These are phyloP conservation scores for Tuber magnatum DNA, from an alignment of 495 filamentous ascomycete species.

Conservation along the genomic window DNA sequence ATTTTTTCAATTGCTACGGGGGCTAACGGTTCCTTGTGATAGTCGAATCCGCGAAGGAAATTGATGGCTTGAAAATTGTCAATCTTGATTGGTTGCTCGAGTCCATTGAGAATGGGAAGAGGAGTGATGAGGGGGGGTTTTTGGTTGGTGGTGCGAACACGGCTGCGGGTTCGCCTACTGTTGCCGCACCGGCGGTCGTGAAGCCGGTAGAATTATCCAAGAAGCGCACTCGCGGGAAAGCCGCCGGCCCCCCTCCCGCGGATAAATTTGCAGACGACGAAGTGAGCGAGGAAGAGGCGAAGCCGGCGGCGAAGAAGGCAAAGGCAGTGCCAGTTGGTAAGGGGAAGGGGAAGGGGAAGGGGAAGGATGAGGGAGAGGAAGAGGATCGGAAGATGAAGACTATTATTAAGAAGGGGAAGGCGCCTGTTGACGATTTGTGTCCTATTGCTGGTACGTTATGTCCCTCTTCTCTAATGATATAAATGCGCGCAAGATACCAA, in stretches of 20 bases:
- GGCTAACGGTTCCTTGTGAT: slow-evolving; percentile 23
- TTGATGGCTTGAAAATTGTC: slow-evolving; percentile 53
- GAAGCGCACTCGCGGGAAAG: slow-evolving; percentile 10
- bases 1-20: not conserved
- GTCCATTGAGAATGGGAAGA: slow-evolving; percentile 45
- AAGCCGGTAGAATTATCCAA: slow-evolving; percentile 19
- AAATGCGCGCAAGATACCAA: not conserved
- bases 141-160: slow-evolving; percentile 37
- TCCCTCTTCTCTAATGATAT: not conserved
- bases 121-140: slow-evolving; percentile 46
- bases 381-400: slow-evolving; percentile 49
- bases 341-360: slow-evolving; percentile 26
- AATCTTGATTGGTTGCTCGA: slow-evolving; percentile 57
- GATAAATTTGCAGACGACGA: slow-evolving; percentile 11
- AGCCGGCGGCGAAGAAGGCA: slow-evolving; percentile 45
- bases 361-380: slow-evolving; percentile 33
- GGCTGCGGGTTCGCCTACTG: slow-evolving; percentile 1
- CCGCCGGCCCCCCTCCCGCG: slow-evolving; percentile 12
- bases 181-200: slow-evolving; percentile 9
- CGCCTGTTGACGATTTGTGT: slow-evolving; percentile 48
- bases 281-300: slow-evolving; percentile 39
- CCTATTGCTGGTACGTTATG: slow-evolving; percentile 22
- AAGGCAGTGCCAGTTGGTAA: slow-evolving; percentile 41
- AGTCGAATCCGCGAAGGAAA: slow-evolving; percentile 47
- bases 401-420: slow-evolving; percentile 44